Evolutionary conservation across 163 green algal species (phyloP).

Genomic region (Coccomyxa subellipsoidea): DNA sequence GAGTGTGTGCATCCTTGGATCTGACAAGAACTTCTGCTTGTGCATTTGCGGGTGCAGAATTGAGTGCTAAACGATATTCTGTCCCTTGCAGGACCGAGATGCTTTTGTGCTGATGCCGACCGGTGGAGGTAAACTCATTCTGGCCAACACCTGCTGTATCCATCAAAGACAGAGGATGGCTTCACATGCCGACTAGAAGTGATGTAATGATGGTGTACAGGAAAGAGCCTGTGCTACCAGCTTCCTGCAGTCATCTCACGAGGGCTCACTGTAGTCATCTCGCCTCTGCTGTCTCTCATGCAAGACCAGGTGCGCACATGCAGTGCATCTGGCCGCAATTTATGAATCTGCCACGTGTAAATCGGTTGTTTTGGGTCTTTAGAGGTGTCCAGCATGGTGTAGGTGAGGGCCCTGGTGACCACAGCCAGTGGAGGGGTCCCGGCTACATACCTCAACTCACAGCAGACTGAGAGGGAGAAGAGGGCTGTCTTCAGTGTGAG

Average conservation of each 20-base stretch:
- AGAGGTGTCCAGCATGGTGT: slow-evolving; percentile 57
- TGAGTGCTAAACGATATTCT: too few species aligned
- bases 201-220: not conserved
- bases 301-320: slow-evolving; percentile 73
- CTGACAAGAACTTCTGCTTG: too few species aligned
- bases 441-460: slow-evolving; percentile 65
- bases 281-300: slow-evolving; percentile 93
- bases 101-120: slow-evolving; percentile 94
- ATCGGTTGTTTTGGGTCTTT: not conserved
- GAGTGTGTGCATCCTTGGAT: slow-evolving; percentile 17
- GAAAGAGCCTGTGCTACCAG: slow-evolving; percentile 63
- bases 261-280: slow-evolving; percentile 89
- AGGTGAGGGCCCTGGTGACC: slow-evolving; percentile 59
- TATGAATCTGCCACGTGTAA: slow-evolving; percentile 4
- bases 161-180: slow-evolving; percentile 44
- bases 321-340: not conserved
- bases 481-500: slow-evolving; percentile 59
- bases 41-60: too few species aligned
- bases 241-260: slow-evolving; percentile 66
- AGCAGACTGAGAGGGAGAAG: slow-evolving; percentile 60
- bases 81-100: slow-evolving; percentile 45
- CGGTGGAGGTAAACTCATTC: slow-evolving; percentile 48
- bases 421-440: slow-evolving; percentile 58
- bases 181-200: slow-evolving; percentile 21
- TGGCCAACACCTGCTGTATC: slow-evolving; percentile 26